Percentiles rank a stretch among this genome's conserved stretches.
Evolutionary conservation across 2,329 filamentous ascomycete species (phyloP).

Genomic region (Botrytis elliptica): DNA sequence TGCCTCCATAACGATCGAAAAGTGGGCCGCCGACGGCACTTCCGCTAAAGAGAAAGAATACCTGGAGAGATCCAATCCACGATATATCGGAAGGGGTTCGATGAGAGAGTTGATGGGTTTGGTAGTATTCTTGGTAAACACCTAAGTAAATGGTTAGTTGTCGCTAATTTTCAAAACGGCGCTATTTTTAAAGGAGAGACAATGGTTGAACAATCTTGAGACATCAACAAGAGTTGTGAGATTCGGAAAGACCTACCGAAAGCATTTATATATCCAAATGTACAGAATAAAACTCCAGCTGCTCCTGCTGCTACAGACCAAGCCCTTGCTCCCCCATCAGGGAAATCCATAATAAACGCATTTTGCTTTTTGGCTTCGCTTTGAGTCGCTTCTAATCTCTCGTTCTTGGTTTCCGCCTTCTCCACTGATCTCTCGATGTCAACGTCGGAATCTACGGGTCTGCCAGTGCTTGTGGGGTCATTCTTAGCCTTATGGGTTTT

Average conservation of each 20-base stretch:
- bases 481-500: background rate
- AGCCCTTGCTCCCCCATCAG: conserved; percentile 53
- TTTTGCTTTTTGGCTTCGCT: background rate
- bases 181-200: background rate
- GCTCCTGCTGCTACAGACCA: conserved; percentile 54
- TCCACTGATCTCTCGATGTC: conserved; percentile 1
- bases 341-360: conserved; percentile 31
- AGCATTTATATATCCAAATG: conserved; percentile 48
- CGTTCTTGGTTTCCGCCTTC: background rate
- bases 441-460: background rate
- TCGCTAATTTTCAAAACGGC: background rate
- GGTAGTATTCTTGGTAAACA: conserved; percentile 57
- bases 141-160: conserved; percentile 33
- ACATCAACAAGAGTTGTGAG: background rate
- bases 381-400: background rate
- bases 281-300: conserved; percentile 46
- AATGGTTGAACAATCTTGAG: background rate
- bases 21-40: conserved; percentile 16
- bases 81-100: conserved; percentile 36
- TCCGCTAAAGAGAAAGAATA: conserved; percentile 18
- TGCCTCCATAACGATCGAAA: conserved; percentile 47
- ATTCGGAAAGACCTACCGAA: conserved; percentile 29
- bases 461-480: background rate
- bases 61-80: conserved; percentile 16
- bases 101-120: conserved; percentile 46